A percentile compares a stretch with the other conserved stretches of the same genome.
Conservation (phyloP, 2,329 filamentous ascomycete species). For the Sclerotinia glacialis region DNA sequence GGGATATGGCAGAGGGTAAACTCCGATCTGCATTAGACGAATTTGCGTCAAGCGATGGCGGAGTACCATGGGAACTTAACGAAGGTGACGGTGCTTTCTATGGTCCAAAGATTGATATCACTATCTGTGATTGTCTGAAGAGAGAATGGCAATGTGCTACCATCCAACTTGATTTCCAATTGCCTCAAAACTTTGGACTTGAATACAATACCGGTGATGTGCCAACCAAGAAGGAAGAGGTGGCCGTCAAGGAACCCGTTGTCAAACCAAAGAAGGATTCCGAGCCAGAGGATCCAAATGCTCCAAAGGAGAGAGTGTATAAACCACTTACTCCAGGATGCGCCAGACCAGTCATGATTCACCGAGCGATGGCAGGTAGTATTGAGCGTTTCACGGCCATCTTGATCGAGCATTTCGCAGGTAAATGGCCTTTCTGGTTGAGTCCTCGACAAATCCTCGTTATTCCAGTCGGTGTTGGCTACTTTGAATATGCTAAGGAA, state of each 20-base stretch:
- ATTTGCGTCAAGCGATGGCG: slow-evolving; percentile 58
- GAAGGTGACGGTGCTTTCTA: slow-evolving; percentile 97
- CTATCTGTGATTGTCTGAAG: slow-evolving; percentile 81
- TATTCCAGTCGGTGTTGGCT: slow-evolving; percentile 71
- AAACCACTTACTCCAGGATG: slow-evolving; percentile 64
- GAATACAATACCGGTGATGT: slow-evolving; percentile 76
- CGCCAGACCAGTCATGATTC: slow-evolving; percentile 80
- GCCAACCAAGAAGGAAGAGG: slow-evolving; percentile 44
- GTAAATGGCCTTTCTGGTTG: slow-evolving; percentile 89
- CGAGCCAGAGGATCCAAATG: slow-evolving; percentile 39
- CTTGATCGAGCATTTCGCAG: slow-evolving; percentile 78
- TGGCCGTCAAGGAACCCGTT: slow-evolving; percentile 40
- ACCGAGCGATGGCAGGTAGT: slow-evolving; percentile 74
- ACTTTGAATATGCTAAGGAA: slow-evolving; percentile 71
- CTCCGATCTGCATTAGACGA: slow-evolving; percentile 75
- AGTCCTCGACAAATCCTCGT: slow-evolving; percentile 79
- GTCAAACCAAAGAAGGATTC: slow-evolving; percentile 43
- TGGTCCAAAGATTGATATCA: slow-evolving; percentile 97
- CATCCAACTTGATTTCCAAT: slow-evolving; percentile 90
- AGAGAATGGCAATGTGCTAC: slow-evolving; percentile 88
- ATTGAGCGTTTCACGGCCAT: slow-evolving; percentile 71
- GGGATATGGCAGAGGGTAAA: slow-evolving; percentile 82
- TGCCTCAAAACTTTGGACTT: slow-evolving; percentile 80
- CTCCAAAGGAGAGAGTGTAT: slow-evolving; percentile 45
- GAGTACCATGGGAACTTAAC: slow-evolving; percentile 82